A percentile compares a stretch with the other conserved stretches of the same genome.
Evolutionary conservation across 2,329 filamentous ascomycete species (phyloP).

Genomic region (Xylariales sp.): DNA sequence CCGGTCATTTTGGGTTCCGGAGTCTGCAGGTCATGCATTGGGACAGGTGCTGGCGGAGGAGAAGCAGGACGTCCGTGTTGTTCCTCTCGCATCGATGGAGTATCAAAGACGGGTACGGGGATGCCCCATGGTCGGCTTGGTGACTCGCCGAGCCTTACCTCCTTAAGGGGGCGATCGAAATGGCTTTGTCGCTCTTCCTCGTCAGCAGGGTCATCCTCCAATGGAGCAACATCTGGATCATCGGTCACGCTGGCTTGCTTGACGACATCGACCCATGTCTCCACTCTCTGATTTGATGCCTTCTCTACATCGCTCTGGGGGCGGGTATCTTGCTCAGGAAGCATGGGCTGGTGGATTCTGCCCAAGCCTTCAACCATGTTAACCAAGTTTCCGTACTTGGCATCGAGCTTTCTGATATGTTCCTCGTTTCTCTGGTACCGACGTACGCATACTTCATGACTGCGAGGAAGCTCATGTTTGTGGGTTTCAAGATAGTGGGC

Average conservation of each 20-base stretch:
- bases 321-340: constrained; percentile 55
- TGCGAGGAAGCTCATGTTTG: constrained; percentile 90
- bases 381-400: constrained; percentile 87
- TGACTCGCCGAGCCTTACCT: constrained; percentile 89
- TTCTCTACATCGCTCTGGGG: constrained; percentile 41
- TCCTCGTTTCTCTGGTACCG: constrained; percentile 84
- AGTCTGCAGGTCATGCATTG: constrained; percentile 36
- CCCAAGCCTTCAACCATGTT: constrained; percentile 93
- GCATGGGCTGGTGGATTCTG: constrained; percentile 80
- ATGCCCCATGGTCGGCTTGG: constrained; percentile 94
- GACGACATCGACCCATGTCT: constrained; percentile 81
- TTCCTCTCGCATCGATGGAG: constrained; percentile 26
- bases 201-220: constrained; percentile 30
- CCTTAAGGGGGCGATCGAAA: constrained; percentile 82
- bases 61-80: constrained; percentile 41
- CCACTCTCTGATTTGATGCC: constrained; percentile 65
- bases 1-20: constrained; percentile 15
- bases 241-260: constrained; percentile 41
- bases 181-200: constrained; percentile 63
- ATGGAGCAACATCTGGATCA: constrained; percentile 32
- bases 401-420: constrained; percentile 82
- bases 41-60: constrained; percentile 54
- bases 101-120: constrained; percentile 61
- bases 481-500: constrained; percentile 91
- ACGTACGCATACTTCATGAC: constrained; percentile 87